A percentile compares a stretch with the other conserved stretches of the same genome.
Evolutionary conservation across 1,284 basidiomycete genomes (phyloP).

Genomic region (Omphalotus olearius): DNA sequence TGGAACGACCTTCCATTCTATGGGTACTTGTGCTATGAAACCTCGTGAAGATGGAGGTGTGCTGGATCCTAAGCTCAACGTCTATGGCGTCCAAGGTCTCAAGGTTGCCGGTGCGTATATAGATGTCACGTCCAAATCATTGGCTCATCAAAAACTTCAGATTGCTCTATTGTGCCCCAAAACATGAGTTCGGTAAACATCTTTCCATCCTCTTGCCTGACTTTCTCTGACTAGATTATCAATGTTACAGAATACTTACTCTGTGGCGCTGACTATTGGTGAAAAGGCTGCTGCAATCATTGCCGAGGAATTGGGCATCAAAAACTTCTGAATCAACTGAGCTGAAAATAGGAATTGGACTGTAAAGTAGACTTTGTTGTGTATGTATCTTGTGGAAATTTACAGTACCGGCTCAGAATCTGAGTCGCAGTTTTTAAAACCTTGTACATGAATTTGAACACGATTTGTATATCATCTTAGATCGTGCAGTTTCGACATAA

Average conservation of each 20-base stretch:
- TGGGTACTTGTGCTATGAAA: slow-evolving; percentile 21
- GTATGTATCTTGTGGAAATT: too few species aligned
- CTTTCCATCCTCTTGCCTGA: neutral
- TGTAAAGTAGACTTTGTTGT: too few species aligned
- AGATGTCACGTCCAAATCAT: too few species aligned
- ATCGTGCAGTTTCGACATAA: too few species aligned
- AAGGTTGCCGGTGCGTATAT: slow-evolving; percentile 16
- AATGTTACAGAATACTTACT: slow-evolving; percentile 21
- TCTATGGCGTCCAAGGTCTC: slow-evolving; percentile 18
- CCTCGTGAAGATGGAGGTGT: slow-evolving; percentile 18
- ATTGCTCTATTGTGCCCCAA: slow-evolving; percentile 18
- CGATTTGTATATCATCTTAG: too few species aligned
- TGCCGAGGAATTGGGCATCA: slow-evolving; percentile 18
- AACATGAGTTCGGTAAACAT: slow-evolving; percentile 17
- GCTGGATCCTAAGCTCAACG: slow-evolving; percentile 18
- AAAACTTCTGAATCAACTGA: neutral
- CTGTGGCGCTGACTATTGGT: slow-evolving; percentile 22
- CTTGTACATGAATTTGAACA: too few species aligned
- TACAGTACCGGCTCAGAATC: too few species aligned
- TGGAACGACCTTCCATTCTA: neutral
- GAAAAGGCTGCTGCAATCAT: slow-evolving; percentile 24
- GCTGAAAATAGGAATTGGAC: too few species aligned
- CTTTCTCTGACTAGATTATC: neutral
- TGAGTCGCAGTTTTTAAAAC: too few species aligned
- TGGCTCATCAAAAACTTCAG: neutral